phyloP scores from a whole-genome alignment of 345 rosid genomes.

The Gossypioides kirkii region DNA sequence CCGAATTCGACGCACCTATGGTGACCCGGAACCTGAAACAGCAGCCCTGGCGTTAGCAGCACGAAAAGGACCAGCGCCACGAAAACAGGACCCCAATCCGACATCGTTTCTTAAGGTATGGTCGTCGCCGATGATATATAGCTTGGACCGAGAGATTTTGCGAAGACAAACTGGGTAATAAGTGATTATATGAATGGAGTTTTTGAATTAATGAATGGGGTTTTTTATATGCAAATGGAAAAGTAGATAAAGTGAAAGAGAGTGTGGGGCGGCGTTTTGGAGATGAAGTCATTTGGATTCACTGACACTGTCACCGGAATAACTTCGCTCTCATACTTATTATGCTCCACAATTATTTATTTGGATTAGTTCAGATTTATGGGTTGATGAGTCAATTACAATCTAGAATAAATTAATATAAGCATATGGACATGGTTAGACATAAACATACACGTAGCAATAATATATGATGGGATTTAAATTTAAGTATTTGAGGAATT shows the following conservation, averaged over 20 bases:
- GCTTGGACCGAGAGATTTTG: neutral
- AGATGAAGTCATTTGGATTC: no score
- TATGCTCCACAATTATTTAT: neutral
- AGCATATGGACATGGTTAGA: no score
- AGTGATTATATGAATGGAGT: neutral
- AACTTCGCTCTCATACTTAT: neutral
- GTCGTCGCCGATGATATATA: no score
- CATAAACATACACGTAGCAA: no score
- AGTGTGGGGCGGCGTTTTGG: neutral
- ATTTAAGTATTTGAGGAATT: no score
- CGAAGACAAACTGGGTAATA: neutral
- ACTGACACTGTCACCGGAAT: neutral
- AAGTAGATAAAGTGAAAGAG: neutral
- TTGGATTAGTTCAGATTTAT: neutral
- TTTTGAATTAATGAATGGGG: neutral
- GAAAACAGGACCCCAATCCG: conserved; percentile 56
- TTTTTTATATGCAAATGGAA: neutral
- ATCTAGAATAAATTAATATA: no score
- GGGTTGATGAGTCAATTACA: no score
- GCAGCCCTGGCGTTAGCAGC: conserved; percentile 4
- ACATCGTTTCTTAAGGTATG: conserved; percentile 22
- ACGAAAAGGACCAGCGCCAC: conserved; percentile 31
- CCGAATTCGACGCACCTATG: conserved; percentile 14
- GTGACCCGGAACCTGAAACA: conserved; percentile 36
- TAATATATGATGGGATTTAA: no score